Evolutionary conservation across 768 basidiomycete genomes (phyloP), one percentile per base, ranked within the genome.

Genomic region (Russula virescens): DNA sequence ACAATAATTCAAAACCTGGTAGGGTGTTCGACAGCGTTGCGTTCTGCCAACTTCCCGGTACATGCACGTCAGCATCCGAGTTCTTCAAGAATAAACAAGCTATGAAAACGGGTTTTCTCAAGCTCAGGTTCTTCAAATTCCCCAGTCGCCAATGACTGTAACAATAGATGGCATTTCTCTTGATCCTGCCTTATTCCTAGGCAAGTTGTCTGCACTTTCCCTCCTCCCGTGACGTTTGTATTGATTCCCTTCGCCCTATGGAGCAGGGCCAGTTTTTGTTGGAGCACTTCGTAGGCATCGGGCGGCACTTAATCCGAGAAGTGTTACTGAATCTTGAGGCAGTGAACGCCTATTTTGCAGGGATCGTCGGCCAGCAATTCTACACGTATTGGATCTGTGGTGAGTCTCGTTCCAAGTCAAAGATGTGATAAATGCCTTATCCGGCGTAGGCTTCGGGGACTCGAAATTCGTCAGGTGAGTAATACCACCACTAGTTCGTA

Each of bases 311-410:
- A 2, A 6, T n/a, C 51, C 11, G 35, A 11, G 40, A 16, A 28
- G 21, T 5, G 5, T 6, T 16, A 5, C 51, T 53, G 43, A 58
- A 35, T 26, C 25, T 8, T 28, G 47, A 5, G 13, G 28, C 25
- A 61, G 60, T 61, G 16, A 54, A 46, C 47, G 21, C 34, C 5
- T 54, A 23, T 46, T n/a, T 61, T 10, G 47, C 47, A 16, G 52
- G 52, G 34, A 4, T 47, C 23, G 19, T 54, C n/a, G 38, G 34
- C 35, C 60, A 61, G 16, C 60, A 61, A 14, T 38, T 61, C 11
- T 53, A 53, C n/a, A 4, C 25, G 11, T 61, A 61, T 38, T 61
- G 52, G 52, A 43, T 16, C n/a, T 40, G 43, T 14, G 60, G 59
- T 60, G 35, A 1, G 59, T 54, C n/a, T n/a, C 9, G 13, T 54